Evolutionary conservation across 1,284 basidiomycete genomes (phyloP).

Genomic region (Flammula alnicola): DNA sequence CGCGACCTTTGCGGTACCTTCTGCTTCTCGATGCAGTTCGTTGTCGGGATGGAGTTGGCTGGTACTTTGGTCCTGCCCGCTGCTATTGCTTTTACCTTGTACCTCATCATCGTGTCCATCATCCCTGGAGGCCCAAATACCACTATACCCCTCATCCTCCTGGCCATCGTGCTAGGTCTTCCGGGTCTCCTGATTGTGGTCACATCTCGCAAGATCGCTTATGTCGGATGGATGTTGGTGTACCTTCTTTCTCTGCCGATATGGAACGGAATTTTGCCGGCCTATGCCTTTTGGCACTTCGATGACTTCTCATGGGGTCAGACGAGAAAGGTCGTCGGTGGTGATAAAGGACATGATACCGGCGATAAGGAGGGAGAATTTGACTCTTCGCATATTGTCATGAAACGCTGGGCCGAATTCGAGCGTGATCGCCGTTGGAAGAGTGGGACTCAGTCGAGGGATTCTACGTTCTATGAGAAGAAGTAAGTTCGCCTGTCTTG

Average conservation of each 20-base stretch:
- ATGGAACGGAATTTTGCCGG: constrained; percentile 95
- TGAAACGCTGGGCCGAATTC: constrained; percentile 99
- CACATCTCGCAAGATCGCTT: constrained; percentile 92
- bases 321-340: constrained; percentile 87
- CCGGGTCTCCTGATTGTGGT: constrained; percentile 95
- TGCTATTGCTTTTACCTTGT: constrained; percentile 95
- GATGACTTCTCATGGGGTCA: constrained; percentile 99
- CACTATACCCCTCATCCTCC: constrained; percentile 92
- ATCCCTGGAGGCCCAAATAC: constrained; percentile 82
- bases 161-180: constrained; percentile 93
- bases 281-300: constrained; percentile 98
- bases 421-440: constrained; percentile 96
- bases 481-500: constrained; percentile 54
- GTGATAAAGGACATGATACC: constrained; percentile 70
- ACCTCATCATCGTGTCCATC: constrained; percentile 86
- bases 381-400: constrained; percentile 94
- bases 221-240: constrained; percentile 96
- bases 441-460: constrained; percentile 82
- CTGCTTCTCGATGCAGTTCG: constrained; percentile 98
- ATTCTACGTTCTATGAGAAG: constrained; percentile 76
- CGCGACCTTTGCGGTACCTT: constrained; percentile 95
- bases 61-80: constrained; percentile 97
- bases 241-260: constrained; percentile 93
- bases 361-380: constrained; percentile 96
- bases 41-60: constrained; percentile 96